Evolutionary conservation across 768 basidiomycete genomes (phyloP), one percentile per base, ranked within the genome.

Genomic region (Candolleomyces efflorescens): DNA sequence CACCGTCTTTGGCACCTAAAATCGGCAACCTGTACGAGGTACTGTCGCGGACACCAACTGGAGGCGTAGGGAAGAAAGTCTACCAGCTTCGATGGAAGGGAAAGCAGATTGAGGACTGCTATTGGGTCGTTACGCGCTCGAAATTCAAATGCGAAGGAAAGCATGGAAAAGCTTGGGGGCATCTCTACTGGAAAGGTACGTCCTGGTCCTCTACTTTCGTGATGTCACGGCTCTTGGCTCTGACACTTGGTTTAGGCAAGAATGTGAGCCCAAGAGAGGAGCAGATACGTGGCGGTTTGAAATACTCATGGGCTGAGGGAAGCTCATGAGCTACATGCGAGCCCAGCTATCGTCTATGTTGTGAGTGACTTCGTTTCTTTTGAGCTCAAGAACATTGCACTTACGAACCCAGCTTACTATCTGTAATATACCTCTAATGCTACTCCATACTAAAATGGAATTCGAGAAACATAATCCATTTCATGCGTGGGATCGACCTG

Each of bases 111-210:
- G 62, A 68, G 49, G 77, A 81, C 43, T 87, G 82, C 57, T 91
- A 84, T 67, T 94, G 92, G 92, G 69, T 81, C 37, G 79, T 94
- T 43, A 92, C 90, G 3, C 77, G 81, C 65, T 79, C 88, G 32
- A 74, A 76, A 60, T 83, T 92, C 67, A 94, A 92, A 70, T 75
- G 76, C 44, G 85, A 85, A 62, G 90, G 90, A 24, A 76, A 70
- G 24, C 88, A 92, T 63, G 92, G 92, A 2, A 92, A 86, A 69
- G 91, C 83, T 17, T 94, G 92, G 92, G 92, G 92, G 6, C 75
- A 77, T 59, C 73, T 93, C 4, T 78, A 84, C 55, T 94, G 91
- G 90, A 84, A 79, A 75, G 90, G 92, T 92, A 53, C 58, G 84
- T 72, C 41, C 32, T 32, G 32, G 32, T 26, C 48, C 22, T n/a